Evolutionary conservation across 192 early-diverging fungal species (phyloP).

Genomic region (Allomyces macrogynus): DNA sequence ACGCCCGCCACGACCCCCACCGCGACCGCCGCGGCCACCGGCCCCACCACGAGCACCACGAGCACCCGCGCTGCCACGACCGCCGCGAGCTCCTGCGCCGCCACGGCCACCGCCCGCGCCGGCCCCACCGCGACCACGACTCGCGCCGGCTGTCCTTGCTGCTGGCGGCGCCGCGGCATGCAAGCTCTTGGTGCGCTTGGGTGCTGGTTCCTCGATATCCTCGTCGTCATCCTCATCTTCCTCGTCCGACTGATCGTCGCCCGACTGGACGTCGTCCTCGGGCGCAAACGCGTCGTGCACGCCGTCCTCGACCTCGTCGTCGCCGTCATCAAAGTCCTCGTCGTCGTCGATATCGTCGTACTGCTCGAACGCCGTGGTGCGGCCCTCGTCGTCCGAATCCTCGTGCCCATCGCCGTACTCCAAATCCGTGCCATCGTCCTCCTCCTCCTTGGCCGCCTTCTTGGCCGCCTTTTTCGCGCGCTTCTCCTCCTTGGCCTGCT

Average conservation of each 20-base stretch:
- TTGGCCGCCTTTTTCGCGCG: slow-evolving; percentile 13
- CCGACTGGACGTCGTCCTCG: slow-evolving; percentile 12
- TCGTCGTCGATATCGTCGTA: slow-evolving; percentile 12
- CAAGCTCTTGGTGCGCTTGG: background rate
- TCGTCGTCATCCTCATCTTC: slow-evolving; percentile 14
- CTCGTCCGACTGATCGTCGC: slow-evolving; percentile 14
- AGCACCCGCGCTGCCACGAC: no score
- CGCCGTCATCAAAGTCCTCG: slow-evolving; percentile 11
- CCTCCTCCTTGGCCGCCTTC: slow-evolving; percentile 15
- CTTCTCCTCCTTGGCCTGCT: slow-evolving; percentile 36
- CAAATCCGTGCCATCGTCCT: slow-evolving; percentile 6
- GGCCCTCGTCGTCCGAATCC: slow-evolving; percentile 5
- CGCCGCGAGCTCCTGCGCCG: no score
- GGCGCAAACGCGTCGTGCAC: slow-evolving; percentile 16
- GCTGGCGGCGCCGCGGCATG: no score
- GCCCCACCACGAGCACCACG: no score
- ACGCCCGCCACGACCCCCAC: no score
- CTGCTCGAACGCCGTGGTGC: slow-evolving; percentile 3
- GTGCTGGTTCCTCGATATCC: background rate
- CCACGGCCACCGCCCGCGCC: no score
- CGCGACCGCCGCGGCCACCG: no score
- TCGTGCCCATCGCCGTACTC: slow-evolving; percentile 6
- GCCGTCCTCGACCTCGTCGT: slow-evolving; percentile 6
- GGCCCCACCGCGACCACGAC: no score
- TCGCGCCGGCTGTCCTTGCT: no score